Conservation (phyloP, 768 basidiomycete genomes). For the Lentinula guzmanii region DNA sequence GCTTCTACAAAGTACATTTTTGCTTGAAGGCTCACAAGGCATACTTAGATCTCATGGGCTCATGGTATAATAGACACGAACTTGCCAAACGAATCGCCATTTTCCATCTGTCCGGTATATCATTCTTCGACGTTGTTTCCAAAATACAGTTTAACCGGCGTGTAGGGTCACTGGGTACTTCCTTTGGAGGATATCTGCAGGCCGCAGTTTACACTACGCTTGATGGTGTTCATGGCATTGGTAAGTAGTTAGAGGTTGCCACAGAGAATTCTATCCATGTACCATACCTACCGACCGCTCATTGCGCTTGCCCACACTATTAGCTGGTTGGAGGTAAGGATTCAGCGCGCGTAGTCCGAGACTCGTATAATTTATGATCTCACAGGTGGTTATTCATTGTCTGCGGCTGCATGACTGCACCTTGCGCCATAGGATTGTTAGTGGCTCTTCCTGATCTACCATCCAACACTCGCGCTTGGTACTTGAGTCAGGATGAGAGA, state of each 20-base stretch:
- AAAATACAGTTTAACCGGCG: no score
- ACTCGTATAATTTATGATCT: neutral
- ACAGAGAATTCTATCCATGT: neutral
- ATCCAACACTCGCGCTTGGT: slow-evolving; percentile 18
- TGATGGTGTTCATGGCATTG: slow-evolving; percentile 14
- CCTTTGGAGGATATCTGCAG: slow-evolving; percentile 20
- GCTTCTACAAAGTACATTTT: no score
- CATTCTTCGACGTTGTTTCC: neutral
- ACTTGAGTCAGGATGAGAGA: slow-evolving; percentile 17
- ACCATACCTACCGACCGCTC: no score
- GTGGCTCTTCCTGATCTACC: slow-evolving; percentile 19
- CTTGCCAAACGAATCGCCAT: slow-evolving; percentile 19
- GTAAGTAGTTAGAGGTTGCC: neutral
- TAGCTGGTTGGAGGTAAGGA: slow-evolving; percentile 18
- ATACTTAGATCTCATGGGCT: slow-evolving; percentile 15
- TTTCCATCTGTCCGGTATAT: slow-evolving; percentile 16
- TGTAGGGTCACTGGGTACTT: slow-evolving; percentile 17
- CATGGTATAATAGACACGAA: slow-evolving; percentile 19
- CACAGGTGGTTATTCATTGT: slow-evolving; percentile 19
- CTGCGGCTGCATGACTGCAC: slow-evolving; percentile 20
- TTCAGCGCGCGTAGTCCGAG: neutral
- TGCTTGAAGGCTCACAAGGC: neutral
- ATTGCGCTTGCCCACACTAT: no score
- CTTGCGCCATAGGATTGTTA: slow-evolving; percentile 13
- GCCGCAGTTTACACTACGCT: slow-evolving; percentile 18